These are phyloP conservation scores for Crithidia bombi DNA, from an alignment of 208 protist species.

Conservation along the genomic window DNA sequence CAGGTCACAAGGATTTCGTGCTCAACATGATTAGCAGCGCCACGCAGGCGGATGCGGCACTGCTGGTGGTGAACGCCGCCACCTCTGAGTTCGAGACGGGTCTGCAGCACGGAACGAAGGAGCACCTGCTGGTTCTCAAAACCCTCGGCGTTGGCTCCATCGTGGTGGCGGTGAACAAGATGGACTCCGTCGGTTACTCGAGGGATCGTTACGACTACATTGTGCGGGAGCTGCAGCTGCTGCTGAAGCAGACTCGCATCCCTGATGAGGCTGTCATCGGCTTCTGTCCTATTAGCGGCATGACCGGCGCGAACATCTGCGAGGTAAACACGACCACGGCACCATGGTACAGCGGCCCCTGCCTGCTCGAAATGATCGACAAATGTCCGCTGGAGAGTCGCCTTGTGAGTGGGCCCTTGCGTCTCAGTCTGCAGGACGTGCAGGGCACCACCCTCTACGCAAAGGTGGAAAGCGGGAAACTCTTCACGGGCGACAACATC, in stretches of 20 bases:
- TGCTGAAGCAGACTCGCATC: conserved; percentile 94
- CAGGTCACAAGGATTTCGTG: conserved; percentile 98
- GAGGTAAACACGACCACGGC: conserved; percentile 24
- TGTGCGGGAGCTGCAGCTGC: conserved; percentile 86
- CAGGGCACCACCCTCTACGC: conserved; percentile 61
- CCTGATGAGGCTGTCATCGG: conserved; percentile 57
- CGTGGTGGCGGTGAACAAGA: conserved; percentile 99
- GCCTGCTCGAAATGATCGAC: conserved; percentile 77
- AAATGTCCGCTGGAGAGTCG: conserved; percentile 71
- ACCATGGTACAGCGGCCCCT: conserved; percentile 81
- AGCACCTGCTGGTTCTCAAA: conserved; percentile 97
- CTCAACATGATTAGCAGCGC: conserved; percentile 98
- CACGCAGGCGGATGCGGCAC: conserved; percentile 97
- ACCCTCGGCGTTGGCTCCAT: conserved; percentile 97
- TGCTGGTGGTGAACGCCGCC: conserved; percentile 97
- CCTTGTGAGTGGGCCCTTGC: conserved; percentile 64
- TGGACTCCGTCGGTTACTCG: conserved; percentile 96
- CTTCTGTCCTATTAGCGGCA: conserved; percentile 84
- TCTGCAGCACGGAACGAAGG: conserved; percentile 97
- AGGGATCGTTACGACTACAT: conserved; percentile 94
- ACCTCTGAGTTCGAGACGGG: conserved; percentile 98
- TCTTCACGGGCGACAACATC: conserved; percentile 51
- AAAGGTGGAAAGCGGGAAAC: conserved; percentile 79
- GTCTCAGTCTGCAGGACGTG: conserved; percentile 79
- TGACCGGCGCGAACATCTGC: conserved; percentile 72